Conservation (phyloP, 1,284 basidiomycete genomes). For the Coniferiporia sulphurascens region DNA sequence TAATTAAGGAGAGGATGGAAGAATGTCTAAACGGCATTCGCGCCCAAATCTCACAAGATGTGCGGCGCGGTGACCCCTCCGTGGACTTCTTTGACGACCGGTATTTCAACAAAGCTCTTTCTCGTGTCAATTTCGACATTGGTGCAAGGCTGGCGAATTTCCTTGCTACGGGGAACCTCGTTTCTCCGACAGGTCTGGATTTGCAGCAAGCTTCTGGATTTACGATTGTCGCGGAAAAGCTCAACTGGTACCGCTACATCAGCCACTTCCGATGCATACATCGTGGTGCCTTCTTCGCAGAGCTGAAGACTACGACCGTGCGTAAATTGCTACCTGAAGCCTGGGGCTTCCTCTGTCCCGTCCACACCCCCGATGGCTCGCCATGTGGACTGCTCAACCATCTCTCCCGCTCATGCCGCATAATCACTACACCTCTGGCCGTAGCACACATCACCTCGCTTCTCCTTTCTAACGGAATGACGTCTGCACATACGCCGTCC, state of each 20-base stretch:
- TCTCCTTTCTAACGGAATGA: slow-evolving; percentile 91
- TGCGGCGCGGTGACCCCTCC: slow-evolving; percentile 63
- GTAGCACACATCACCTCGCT: slow-evolving; percentile 80
- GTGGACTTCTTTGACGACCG: slow-evolving; percentile 88
- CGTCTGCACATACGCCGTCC: slow-evolving; percentile 75
- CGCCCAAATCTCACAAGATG: slow-evolving; percentile 69
- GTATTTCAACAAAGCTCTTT: slow-evolving; percentile 78
- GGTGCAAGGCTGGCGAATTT: slow-evolving; percentile 91
- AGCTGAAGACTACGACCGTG: slow-evolving; percentile 97
- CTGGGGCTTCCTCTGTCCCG: slow-evolving; percentile 98
- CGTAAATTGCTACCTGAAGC: slow-evolving; percentile 97
- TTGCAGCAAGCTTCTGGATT: slow-evolving; percentile 96
- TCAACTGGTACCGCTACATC: slow-evolving; percentile 99
- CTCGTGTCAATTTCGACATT: slow-evolving; percentile 87
- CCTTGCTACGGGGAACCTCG: slow-evolving; percentile 94
- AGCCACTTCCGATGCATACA: slow-evolving; percentile 98
- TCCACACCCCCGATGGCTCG: slow-evolving; percentile 97
- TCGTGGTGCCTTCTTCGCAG: slow-evolving; percentile 98
- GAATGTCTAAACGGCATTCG: slow-evolving; percentile 82
- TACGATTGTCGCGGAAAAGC: slow-evolving; percentile 97
- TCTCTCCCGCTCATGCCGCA: slow-evolving; percentile 89
- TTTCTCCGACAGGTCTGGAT: slow-evolving; percentile 94
- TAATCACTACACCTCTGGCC: slow-evolving; percentile 77
- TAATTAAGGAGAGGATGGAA: slow-evolving; percentile 96
- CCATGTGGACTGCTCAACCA: slow-evolving; percentile 99